These are phyloP conservation scores for Phlebiopsis flavidoalba DNA, from an alignment of 768 basidiomycete genomes.

Conservation along the genomic window DNA sequence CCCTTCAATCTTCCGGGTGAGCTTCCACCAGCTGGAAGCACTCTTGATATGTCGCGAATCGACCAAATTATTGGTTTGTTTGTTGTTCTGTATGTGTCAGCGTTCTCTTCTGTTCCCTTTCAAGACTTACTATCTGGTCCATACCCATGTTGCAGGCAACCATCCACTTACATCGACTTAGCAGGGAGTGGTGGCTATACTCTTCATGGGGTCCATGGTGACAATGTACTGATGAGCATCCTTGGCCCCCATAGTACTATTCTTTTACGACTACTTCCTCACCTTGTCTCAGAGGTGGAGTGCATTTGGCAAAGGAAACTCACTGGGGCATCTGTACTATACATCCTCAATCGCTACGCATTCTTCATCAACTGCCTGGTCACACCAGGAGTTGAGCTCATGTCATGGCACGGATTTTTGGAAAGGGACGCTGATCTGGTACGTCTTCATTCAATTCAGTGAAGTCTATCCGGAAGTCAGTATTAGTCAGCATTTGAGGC, in stretches of 20 bases:
- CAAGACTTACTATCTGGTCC: too few relatives aligned
- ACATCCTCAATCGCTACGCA: constrained; percentile 8
- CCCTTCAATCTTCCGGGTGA: not conserved
- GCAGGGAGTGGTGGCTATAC: not conserved
- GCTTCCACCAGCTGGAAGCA: not conserved
- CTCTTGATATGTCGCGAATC: constrained; percentile 5
- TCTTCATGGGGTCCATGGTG: not conserved
- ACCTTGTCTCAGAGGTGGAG: constrained; percentile 6
- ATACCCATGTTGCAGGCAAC: not conserved
- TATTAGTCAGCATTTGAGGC: too few relatives aligned
- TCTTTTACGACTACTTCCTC: constrained; percentile 6
- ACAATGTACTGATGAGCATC: not conserved
- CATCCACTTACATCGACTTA: not conserved
- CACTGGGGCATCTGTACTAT: constrained; percentile 2
- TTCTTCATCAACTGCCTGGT: not conserved
- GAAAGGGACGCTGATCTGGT: not conserved
- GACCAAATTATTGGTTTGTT: not conserved
- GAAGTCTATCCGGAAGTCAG: not conserved
- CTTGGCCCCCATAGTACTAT: not conserved
- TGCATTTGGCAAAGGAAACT: constrained; percentile 4
- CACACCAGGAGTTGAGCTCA: not conserved
- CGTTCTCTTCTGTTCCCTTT: not conserved
- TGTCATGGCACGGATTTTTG: not conserved
- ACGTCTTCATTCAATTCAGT: not conserved
- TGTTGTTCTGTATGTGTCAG: not conserved